Evolutionary conservation across 495 filamentous ascomycete genomes (phyloP).

Genomic region (Trichocladium antarcticum): DNA sequence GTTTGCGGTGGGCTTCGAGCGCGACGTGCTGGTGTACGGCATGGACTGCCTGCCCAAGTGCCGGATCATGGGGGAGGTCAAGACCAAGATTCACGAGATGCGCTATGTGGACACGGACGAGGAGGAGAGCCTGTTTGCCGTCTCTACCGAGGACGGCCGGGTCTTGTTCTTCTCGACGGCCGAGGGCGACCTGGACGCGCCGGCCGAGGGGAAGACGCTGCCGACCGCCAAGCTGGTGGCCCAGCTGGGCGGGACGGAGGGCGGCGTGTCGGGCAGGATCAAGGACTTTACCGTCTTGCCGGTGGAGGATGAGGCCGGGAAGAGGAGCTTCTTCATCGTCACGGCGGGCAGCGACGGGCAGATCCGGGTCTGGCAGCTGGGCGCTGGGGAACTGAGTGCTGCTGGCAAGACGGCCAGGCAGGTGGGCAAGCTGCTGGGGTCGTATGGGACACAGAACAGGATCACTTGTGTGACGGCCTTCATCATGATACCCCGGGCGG

Average conservation of each 20-base stretch:
- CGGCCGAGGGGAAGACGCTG: slow-evolving; percentile 18
- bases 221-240: slow-evolving; percentile 51
- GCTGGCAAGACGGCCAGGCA: slow-evolving; percentile 35
- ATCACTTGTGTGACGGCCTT: slow-evolving; percentile 86
- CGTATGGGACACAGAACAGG: slow-evolving; percentile 73
- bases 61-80: slow-evolving; percentile 52
- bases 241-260: slow-evolving; percentile 63
- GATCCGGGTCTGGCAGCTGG: slow-evolving; percentile 62
- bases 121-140: slow-evolving; percentile 47
- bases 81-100: slow-evolving; percentile 73
- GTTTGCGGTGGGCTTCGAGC: slow-evolving; percentile 81
- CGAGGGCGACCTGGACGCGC: slow-evolving; percentile 24
- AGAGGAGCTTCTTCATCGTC: slow-evolving; percentile 46
- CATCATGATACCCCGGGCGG: slow-evolving; percentile 57
- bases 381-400: slow-evolving; percentile 30
- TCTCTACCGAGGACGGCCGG: slow-evolving; percentile 89
- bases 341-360: slow-evolving; percentile 75
- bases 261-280: slow-evolving; percentile 56
- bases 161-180: slow-evolving; percentile 73
- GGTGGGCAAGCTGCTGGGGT: slow-evolving; percentile 61
- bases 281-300: slow-evolving; percentile 74
- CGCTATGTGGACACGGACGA: slow-evolving; percentile 50
- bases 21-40: slow-evolving; percentile 73
- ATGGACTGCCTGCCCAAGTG: slow-evolving; percentile 75
- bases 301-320: slow-evolving; percentile 28